Evolutionary conservation across 371 early-diverging fungal species (phyloP).

Genomic region (Mortierella sp.): DNA sequence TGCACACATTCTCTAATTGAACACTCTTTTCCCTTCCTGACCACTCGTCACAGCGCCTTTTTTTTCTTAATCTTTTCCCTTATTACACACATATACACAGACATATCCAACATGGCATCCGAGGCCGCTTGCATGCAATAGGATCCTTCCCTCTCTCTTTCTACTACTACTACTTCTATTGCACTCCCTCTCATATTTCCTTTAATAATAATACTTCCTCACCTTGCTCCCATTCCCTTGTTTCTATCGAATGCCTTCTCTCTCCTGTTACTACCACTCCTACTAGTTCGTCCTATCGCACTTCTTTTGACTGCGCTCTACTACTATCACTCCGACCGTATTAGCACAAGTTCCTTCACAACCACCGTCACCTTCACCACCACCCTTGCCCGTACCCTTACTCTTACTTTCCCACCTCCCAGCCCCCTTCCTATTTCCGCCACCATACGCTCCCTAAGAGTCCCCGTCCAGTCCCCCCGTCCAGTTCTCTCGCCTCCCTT

Average conservation of each 20-base stretch:
- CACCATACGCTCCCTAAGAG: constrained; percentile 7
- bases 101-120: constrained; percentile 30
- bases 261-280: not conserved
- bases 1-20: not conserved
- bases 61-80: constrained; percentile 8
- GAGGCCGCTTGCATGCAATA: constrained; percentile 28
- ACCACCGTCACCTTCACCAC: not conserved
- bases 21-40: constrained; percentile 7
- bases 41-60: not conserved
- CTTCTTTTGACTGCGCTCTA: constrained; percentile 7
- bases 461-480: constrained; percentile 15
- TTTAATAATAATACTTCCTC: not conserved
- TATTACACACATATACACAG: not conserved
- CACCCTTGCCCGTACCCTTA: not conserved
- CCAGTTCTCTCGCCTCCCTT: constrained; percentile 22
- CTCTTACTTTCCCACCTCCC: not conserved
- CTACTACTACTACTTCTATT: not conserved
- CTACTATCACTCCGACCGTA: not conserved
- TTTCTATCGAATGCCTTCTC: constrained; percentile 4
- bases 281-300: not conserved
- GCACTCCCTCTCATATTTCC: not conserved
- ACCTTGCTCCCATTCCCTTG: not conserved
- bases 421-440: not conserved
- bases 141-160: constrained; percentile 16
- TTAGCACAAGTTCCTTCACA: constrained; percentile 6